These are phyloP conservation scores for Aureobasidium sp. DNA, from an alignment of 2,329 filamentous ascomycete genomes.

Conservation along the genomic window DNA sequence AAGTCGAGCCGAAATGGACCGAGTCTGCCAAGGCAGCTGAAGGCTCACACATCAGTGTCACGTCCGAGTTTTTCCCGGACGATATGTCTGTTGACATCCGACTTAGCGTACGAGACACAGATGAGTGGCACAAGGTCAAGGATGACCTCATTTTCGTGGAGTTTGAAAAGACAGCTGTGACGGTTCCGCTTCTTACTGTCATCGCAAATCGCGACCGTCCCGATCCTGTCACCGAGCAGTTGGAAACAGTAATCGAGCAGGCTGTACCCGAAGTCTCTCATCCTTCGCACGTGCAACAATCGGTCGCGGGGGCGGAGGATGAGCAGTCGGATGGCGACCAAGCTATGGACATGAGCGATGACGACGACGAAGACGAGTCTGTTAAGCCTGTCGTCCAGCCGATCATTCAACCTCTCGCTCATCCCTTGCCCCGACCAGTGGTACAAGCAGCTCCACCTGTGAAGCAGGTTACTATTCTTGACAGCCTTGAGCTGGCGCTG, in stretches of 20 bases:
- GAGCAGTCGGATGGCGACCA: slow-evolving; percentile 22
- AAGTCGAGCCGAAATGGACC: slow-evolving; percentile 38
- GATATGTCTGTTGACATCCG: slow-evolving; percentile 39
- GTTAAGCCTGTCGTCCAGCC: background rate
- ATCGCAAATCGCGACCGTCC: slow-evolving; percentile 34
- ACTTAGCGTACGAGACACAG: slow-evolving; percentile 42
- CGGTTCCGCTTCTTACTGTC: slow-evolving; percentile 39
- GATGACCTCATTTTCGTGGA: slow-evolving; percentile 45
- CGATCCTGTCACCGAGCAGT: slow-evolving; percentile 23
- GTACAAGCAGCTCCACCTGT: background rate
- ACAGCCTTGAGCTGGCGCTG: slow-evolving; percentile 29
- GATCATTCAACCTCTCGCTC: background rate
- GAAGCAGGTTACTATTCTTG: slow-evolving; percentile 19
- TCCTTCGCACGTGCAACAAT: slow-evolving; percentile 12
- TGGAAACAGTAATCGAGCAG: background rate
- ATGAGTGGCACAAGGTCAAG: slow-evolving; percentile 44
- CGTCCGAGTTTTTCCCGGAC: slow-evolving; percentile 42
- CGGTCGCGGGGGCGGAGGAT: slow-evolving; percentile 21
- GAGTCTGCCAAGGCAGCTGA: slow-evolving; percentile 32
- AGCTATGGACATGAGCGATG: slow-evolving; percentile 19
- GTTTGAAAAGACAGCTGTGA: slow-evolving; percentile 36
- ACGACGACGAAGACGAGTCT: slow-evolving; percentile 15
- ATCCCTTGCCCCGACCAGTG: background rate
- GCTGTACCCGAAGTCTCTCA: background rate
- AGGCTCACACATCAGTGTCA: slow-evolving; percentile 38